phyloP scores from a whole-genome alignment of 1,284 basidiomycete genomes.

The Ganoderma leucocontextum region DNA sequence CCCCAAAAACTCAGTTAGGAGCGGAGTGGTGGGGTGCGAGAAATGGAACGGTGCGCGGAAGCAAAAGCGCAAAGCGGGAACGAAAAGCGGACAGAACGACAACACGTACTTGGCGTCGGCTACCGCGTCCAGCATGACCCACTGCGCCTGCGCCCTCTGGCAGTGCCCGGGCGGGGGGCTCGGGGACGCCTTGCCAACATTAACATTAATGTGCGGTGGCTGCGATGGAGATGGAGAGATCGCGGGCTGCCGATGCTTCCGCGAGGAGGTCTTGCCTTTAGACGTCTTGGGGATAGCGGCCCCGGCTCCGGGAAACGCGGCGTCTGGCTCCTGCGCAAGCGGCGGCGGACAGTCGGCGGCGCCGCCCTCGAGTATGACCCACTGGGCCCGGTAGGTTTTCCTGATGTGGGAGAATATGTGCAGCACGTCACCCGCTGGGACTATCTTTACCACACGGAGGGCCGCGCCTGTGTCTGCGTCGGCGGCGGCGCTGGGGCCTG shows the following conservation, averaged over 20 bases:
- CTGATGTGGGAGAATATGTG: conserved; percentile 93
- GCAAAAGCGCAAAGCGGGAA: neutral
- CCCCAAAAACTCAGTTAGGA: conserved; percentile 1
- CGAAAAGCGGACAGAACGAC: neutral
- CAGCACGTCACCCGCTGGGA: conserved; percentile 68
- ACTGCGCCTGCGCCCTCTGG: conserved; percentile 40
- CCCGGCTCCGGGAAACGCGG: conserved; percentile 17
- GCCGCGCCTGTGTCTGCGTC: conserved; percentile 1
- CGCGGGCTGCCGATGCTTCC: conserved; percentile 6
- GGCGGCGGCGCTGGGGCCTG: neutral
- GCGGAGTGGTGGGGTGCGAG: conserved; percentile 1
- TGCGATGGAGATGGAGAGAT: neutral
- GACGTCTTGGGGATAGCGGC: conserved; percentile 21
- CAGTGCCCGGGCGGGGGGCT: neutral
- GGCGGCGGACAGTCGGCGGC: conserved; percentile 39
- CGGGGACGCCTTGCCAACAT: neutral
- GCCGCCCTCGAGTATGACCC: conserved; percentile 70
- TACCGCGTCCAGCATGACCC: conserved; percentile 65
- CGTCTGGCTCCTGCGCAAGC: conserved; percentile 22
- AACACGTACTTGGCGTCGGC: conserved; percentile 67
- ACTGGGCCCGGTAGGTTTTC: conserved; percentile 87
- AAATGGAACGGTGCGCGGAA: conserved; percentile 8
- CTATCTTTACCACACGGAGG: conserved; percentile 54
- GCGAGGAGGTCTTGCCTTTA: conserved; percentile 11
- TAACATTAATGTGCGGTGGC: conserved; percentile 18